phyloP scores from a whole-genome alignment of 192 early-diverging fungal species.

The Gigaspora rosea region DNA sequence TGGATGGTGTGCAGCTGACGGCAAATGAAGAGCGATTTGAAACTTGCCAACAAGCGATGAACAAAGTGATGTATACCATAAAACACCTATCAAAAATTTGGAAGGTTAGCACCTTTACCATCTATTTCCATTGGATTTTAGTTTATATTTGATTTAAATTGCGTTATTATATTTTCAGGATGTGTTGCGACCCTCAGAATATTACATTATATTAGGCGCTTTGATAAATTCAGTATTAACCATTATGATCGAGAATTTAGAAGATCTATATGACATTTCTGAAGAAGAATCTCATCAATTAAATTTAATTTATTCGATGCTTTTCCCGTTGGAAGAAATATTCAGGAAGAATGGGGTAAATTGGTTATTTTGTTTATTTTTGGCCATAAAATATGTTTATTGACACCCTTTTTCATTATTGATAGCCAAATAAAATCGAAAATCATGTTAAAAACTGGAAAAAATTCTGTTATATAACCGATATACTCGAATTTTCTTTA shows the following conservation, averaged over 20 bases:
- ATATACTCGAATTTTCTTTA: slow-evolving; percentile 57
- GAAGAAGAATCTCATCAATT: slow-evolving; percentile 46
- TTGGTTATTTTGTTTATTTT: slow-evolving; percentile 4
- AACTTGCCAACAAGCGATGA: slow-evolving; percentile 51
- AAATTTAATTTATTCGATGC: slow-evolving; percentile 36
- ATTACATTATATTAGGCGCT: slow-evolving; percentile 36
- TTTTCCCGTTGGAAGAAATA: slow-evolving; percentile 44
- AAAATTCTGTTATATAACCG: slow-evolving; percentile 53
- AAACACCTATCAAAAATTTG: slow-evolving; percentile 52
- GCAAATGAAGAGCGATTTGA: slow-evolving; percentile 50
- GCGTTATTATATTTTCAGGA: not conserved
- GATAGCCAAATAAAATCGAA: slow-evolving; percentile 15
- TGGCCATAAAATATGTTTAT: not conserved
- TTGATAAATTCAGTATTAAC: slow-evolving; percentile 36
- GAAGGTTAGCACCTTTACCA: slow-evolving; percentile 46
- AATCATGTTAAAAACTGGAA: slow-evolving; percentile 41
- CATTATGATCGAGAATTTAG: slow-evolving; percentile 40
- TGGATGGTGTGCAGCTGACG: slow-evolving; percentile 38
- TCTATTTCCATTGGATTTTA: not conserved
- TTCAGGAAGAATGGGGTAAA: slow-evolving; percentile 40
- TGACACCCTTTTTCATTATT: not conserved
- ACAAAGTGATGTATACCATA: slow-evolving; percentile 51
- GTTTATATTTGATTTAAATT: not conserved
- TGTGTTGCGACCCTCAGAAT: slow-evolving; percentile 24
- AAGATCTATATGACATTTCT: slow-evolving; percentile 43